A percentile compares a stretch with the other conserved stretches of the same genome.
These are phyloP conservation scores for Phaeolepiota aurea DNA, from an alignment of 768 basidiomycete genomes.

Conservation along the genomic window DNA sequence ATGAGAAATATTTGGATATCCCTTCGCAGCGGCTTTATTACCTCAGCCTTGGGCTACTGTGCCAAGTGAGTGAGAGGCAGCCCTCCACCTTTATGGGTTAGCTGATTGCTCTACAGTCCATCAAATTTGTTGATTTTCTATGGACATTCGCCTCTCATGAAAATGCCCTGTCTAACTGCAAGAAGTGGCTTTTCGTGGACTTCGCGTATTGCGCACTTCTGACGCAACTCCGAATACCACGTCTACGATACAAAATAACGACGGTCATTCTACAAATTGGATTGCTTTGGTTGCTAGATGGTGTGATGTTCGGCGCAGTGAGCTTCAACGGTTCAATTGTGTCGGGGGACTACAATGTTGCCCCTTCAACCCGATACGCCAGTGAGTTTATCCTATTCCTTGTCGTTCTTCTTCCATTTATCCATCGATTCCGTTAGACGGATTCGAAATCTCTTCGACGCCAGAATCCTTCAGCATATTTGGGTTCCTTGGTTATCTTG, in stretches of 20 bases:
- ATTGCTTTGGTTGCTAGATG: constrained; percentile 55
- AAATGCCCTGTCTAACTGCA: constrained; percentile 32
- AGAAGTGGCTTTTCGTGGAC: constrained; percentile 73
- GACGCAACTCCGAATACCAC: constrained; percentile 62
- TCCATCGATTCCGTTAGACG: constrained; percentile 12
- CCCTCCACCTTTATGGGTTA: neutral
- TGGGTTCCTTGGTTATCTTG: constrained; percentile 38
- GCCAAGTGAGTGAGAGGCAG: constrained; percentile 49
- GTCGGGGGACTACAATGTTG: neutral
- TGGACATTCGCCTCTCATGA: constrained; percentile 42
- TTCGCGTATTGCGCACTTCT: constrained; percentile 50
- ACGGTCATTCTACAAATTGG: constrained; percentile 56
- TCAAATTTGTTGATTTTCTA: constrained; percentile 69
- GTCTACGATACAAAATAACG: constrained; percentile 59
- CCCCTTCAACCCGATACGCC: too few species aligned
- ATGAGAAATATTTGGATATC: constrained; percentile 65
- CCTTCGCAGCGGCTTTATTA: constrained; percentile 78
- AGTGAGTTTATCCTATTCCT: neutral
- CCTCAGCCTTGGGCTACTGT: constrained; percentile 64
- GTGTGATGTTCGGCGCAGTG: constrained; percentile 65
- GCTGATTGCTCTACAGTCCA: constrained; percentile 36
- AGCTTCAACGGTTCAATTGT: constrained; percentile 16
- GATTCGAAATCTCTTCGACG: constrained; percentile 29
- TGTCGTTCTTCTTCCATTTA: constrained; percentile 18
- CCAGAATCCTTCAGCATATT: constrained; percentile 39